These are phyloP conservation scores for Boletus speciosus DNA, from an alignment of 768 basidiomycete species.

Conservation along the genomic window DNA sequence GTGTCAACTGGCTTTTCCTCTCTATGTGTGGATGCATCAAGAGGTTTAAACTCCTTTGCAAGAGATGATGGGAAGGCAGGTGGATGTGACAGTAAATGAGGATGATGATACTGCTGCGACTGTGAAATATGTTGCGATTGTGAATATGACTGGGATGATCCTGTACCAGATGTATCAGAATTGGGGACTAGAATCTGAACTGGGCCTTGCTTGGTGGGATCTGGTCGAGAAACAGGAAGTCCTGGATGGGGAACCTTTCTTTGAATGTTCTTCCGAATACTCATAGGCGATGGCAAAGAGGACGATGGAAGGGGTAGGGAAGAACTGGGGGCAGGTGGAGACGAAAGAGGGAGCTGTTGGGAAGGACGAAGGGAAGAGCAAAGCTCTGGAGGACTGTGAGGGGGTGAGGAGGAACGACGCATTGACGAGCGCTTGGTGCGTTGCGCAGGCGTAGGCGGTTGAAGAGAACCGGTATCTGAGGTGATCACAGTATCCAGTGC, in stretches of 20 bases:
- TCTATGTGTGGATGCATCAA: slow-evolving; percentile 19
- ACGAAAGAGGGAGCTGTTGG: slow-evolving; percentile 6
- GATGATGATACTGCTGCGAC: slow-evolving; percentile 32
- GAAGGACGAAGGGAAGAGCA: neutral
- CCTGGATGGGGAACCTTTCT: slow-evolving; percentile 49
- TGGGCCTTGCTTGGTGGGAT: slow-evolving; percentile 31
- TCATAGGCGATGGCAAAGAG: slow-evolving; percentile 2
- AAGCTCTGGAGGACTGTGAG: slow-evolving; percentile 9
- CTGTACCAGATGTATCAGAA: slow-evolving; percentile 47
- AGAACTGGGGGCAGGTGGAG: slow-evolving; percentile 12
- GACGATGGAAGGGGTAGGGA: slow-evolving; percentile 8
- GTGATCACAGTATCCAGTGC: neutral
- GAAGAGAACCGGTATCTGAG: slow-evolving; percentile 15
- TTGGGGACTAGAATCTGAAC: slow-evolving; percentile 51
- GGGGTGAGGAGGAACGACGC: slow-evolving; percentile 3
- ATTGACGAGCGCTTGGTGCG: slow-evolving; percentile 8
- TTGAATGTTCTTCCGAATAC: slow-evolving; percentile 27
- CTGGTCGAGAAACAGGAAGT: slow-evolving; percentile 31
- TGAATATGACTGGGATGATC: slow-evolving; percentile 32
- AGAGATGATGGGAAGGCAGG: slow-evolving; percentile 17
- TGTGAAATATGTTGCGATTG: slow-evolving; percentile 25
- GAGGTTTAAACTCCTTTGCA: slow-evolving; percentile 19
- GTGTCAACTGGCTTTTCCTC: neutral
- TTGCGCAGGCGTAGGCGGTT: slow-evolving; percentile 31
- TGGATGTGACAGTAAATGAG: slow-evolving; percentile 6